A percentile compares a stretch with the other conserved stretches of the same genome.
Evolutionary conservation across 1,284 basidiomycete species (phyloP).

Genomic region (Leccinum discolor): DNA sequence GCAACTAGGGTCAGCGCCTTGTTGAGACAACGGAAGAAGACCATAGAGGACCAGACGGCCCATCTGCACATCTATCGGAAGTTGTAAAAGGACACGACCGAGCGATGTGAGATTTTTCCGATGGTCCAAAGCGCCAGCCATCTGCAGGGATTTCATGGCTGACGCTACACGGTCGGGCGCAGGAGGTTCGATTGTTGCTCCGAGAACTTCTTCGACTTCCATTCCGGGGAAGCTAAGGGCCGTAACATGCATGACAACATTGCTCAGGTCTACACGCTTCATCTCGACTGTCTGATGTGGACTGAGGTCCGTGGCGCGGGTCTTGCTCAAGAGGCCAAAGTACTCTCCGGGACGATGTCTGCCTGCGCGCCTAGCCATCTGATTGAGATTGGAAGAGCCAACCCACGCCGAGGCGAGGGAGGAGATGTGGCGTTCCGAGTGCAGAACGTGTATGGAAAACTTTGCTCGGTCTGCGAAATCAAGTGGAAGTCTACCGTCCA

Average conservation of each 20-base stretch:
- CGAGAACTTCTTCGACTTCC: slow-evolving; percentile 87
- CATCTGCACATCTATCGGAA: slow-evolving; percentile 90
- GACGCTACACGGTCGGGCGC: slow-evolving; percentile 75
- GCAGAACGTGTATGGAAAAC: slow-evolving; percentile 85
- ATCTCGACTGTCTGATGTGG: slow-evolving; percentile 95
- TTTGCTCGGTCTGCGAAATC: slow-evolving; percentile 62
- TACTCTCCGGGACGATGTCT: slow-evolving; percentile 93
- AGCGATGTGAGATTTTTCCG: slow-evolving; percentile 84
- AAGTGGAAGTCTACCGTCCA: slow-evolving; percentile 61
- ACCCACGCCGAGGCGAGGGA: slow-evolving; percentile 91
- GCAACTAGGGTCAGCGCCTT: slow-evolving; percentile 89
- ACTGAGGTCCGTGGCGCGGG: slow-evolving; percentile 65
- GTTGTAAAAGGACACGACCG: slow-evolving; percentile 85
- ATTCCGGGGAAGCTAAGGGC: slow-evolving; percentile 92
- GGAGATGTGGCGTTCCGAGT: slow-evolving; percentile 88
- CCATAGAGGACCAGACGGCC: slow-evolving; percentile 91
- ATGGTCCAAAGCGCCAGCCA: slow-evolving; percentile 87
- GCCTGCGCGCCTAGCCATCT: slow-evolving; percentile 93
- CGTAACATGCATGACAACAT: slow-evolving; percentile 96
- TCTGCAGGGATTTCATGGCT: slow-evolving; percentile 81
- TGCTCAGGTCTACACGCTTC: slow-evolving; percentile 91
- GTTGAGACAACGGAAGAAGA: slow-evolving; percentile 94
- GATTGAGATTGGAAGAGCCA: slow-evolving; percentile 91
- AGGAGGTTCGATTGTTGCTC: slow-evolving; percentile 90
- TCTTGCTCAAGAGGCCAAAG: slow-evolving; percentile 79